These are phyloP conservation scores for Pelargonium citronellum DNA, from an alignment of 441 rosid species.

Conservation along the genomic window DNA sequence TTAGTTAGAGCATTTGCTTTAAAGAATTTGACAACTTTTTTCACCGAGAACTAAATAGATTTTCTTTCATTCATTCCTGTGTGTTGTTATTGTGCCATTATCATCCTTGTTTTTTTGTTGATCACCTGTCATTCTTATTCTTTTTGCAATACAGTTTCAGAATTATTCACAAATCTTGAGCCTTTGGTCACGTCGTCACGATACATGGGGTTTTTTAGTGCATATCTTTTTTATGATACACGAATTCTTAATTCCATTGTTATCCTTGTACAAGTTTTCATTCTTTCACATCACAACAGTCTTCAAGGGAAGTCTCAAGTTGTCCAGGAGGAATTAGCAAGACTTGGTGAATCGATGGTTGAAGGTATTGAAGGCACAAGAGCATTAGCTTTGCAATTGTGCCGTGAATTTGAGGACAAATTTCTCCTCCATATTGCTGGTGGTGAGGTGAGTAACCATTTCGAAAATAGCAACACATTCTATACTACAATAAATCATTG, in stretches of 20 bases:
- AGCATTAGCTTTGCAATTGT: slow-evolving; percentile 90
- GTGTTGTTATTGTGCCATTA: neutral
- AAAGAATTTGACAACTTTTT: neutral
- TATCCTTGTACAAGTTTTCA: neutral
- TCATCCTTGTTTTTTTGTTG: neutral
- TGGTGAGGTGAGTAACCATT: slow-evolving; percentile 67
- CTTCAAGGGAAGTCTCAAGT: slow-evolving; percentile 85
- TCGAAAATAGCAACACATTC: slow-evolving; percentile 5
- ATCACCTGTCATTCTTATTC: too few relatives aligned
- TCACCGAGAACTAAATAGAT: neutral
- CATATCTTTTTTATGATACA: neutral
- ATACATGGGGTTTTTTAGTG: neutral
- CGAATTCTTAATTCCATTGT: neutral
- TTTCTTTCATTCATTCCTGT: neutral
- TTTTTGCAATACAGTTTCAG: neutral
- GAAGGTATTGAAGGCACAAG: slow-evolving; percentile 81
- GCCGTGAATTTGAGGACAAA: slow-evolving; percentile 95
- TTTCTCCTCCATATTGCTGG: slow-evolving; percentile 80
- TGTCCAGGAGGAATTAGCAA: slow-evolving; percentile 73
- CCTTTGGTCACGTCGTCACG: neutral
- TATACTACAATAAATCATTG: neutral
- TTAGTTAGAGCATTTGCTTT: neutral
- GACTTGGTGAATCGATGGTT: slow-evolving; percentile 83
- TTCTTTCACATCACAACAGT: slow-evolving; percentile 32
- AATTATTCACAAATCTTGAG: neutral